Conservation (phyloP, 116 monocot species). For the Phalaenopsis hybrid region DNA sequence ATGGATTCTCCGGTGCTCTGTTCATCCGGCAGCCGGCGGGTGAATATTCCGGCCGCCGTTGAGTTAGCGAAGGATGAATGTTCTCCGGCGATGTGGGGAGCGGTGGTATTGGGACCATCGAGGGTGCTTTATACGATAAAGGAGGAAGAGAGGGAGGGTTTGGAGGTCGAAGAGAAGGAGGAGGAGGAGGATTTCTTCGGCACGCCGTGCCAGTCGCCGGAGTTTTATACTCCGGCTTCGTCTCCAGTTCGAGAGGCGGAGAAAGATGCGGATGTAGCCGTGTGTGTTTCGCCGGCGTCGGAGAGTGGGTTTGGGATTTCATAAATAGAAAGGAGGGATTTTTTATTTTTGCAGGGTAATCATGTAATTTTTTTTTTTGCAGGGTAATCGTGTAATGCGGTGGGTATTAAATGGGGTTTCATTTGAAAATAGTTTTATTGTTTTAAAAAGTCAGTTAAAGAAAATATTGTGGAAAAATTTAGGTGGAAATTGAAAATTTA, state of each 20-base stretch:
- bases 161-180: conserved; percentile 10
- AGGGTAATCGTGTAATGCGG: no score
- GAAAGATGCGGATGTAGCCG: background rate
- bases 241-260: conserved; percentile 6
- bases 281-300: background rate
- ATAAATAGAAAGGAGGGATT: background rate
- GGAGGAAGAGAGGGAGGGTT: conserved; percentile 14
- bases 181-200: background rate
- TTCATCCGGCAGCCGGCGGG: background rate
- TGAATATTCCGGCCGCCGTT: background rate
- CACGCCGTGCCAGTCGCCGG: conserved; percentile 5
- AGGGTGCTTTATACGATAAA: conserved; percentile 17
- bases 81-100: conserved; percentile 1
- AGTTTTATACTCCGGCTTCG: conserved; percentile 14
- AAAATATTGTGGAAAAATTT: no score
- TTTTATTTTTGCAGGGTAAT: no score
- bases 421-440: no score
- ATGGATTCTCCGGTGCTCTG: background rate
- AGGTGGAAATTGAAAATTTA: no score
- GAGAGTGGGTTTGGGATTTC: background rate
- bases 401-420: no score
- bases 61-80: background rate
- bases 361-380: no score
- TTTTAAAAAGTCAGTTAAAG: no score
- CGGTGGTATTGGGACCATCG: conserved; percentile 4